Conservation (phyloP, 108 stramenopile genomes). For the Skeletonema marinoi region DNA sequence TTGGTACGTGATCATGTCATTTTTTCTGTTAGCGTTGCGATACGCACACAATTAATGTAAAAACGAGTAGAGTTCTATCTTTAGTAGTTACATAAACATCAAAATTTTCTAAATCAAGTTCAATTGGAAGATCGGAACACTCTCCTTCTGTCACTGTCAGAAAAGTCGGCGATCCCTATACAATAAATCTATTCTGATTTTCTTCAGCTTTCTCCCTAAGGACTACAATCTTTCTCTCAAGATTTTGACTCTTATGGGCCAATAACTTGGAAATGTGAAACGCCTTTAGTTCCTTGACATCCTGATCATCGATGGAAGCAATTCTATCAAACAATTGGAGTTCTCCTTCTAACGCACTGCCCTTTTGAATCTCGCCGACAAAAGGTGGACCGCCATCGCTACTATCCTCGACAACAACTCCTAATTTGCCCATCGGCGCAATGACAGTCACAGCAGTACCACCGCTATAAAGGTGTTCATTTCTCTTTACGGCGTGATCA, state of each 20-base stretch:
- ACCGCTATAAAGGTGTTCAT: too few relatives aligned
- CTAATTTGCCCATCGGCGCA: constrained; percentile 20
- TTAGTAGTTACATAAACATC: neutral
- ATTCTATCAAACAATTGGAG: constrained; percentile 58
- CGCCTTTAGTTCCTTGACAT: constrained; percentile 43
- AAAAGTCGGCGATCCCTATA: too few relatives aligned
- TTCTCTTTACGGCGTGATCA: too few relatives aligned
- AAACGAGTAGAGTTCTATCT: neutral
- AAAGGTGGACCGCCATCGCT: constrained; percentile 19
- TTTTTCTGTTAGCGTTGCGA: neutral
- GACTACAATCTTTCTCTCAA: constrained; percentile 21
- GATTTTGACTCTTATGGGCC: constrained; percentile 24
- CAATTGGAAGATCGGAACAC: too few relatives aligned
- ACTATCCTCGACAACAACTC: constrained; percentile 7
- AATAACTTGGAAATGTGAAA: constrained; percentile 38
- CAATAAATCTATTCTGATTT: neutral
- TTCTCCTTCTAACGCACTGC: constrained; percentile 48
- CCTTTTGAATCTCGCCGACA: constrained; percentile 16
- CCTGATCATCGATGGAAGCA: constrained; percentile 60
- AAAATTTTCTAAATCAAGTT: neutral
- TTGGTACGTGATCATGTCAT: neutral
- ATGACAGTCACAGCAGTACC: neutral
- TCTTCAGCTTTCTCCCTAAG: constrained; percentile 9
- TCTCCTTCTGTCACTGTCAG: too few relatives aligned
- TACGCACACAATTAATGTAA: neutral